These are phyloP conservation scores for Daedaleopsis nitida DNA, from an alignment of 768 basidiomycete genomes.

Conservation along the genomic window DNA sequence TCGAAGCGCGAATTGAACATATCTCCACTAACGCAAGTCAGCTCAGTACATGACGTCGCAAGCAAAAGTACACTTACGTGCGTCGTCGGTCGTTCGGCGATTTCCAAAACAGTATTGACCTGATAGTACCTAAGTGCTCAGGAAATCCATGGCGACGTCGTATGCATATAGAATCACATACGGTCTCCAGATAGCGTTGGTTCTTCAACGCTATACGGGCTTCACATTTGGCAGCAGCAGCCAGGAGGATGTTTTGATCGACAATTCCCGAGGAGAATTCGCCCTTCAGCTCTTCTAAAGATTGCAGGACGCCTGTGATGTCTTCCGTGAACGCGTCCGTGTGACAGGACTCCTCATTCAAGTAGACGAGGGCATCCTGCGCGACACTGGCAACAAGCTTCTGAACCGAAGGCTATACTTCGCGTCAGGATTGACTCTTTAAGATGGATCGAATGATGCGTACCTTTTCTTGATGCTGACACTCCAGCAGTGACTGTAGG, in stretches of 20 bases:
- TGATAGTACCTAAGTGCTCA: constrained; percentile 30
- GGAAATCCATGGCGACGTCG: neutral
- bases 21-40: constrained; percentile 67
- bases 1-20: constrained; percentile 68
- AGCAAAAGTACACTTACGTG: constrained; percentile 56
- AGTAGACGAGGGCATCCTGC: constrained; percentile 57
- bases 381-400: constrained; percentile 66
- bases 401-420: constrained; percentile 69
- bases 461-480: constrained; percentile 88
- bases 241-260: constrained; percentile 44
- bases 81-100: constrained; percentile 63
- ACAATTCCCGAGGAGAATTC: constrained; percentile 52
- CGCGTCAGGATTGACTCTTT: neutral
- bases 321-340: constrained; percentile 62
- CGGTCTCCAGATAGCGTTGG: constrained; percentile 50
- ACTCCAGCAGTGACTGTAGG: constrained; percentile 64
- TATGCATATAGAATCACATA: constrained; percentile 28
- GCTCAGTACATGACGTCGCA: neutral
- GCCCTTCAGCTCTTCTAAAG: constrained; percentile 47
- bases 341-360: constrained; percentile 65
- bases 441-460: neutral
- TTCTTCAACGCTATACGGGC: constrained; percentile 48
- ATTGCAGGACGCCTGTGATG: constrained; percentile 47
- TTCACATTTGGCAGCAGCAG: constrained; percentile 44
- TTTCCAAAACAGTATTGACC: constrained; percentile 60